These are phyloP conservation scores for Eutrema yunnanense DNA, from an alignment of 345 rosid species.

Conservation along the genomic window DNA sequence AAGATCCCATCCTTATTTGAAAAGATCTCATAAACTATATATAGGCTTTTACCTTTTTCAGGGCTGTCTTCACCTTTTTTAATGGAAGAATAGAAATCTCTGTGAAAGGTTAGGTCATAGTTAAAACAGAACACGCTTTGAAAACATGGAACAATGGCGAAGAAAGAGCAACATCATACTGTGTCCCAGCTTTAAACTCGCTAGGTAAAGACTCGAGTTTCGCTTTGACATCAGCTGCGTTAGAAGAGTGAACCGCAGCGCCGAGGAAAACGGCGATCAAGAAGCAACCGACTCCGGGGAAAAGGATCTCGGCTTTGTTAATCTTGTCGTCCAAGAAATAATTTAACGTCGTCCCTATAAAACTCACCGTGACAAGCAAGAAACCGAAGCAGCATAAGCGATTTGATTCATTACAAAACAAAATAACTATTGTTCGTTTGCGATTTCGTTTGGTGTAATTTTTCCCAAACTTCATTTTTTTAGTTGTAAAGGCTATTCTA, in stretches of 20 bases:
- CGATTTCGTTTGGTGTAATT: not conserved
- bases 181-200: constrained; percentile 22
- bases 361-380: not conserved
- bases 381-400: not conserved
- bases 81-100: constrained; percentile 22
- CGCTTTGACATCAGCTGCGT: constrained; percentile 59
- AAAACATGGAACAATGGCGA: not conserved
- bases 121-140: not conserved
- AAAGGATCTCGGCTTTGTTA: constrained; percentile 60
- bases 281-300: constrained; percentile 83
- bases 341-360: constrained; percentile 67
- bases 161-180: constrained; percentile 21
- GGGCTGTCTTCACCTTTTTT: constrained; percentile 15
- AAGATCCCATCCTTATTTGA: too few species aligned
- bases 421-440: not conserved
- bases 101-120: not conserved
- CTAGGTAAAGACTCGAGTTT: constrained; percentile 42
- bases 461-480: too few species aligned
- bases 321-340: constrained; percentile 80
- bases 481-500: too few species aligned
- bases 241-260: constrained; percentile 70
- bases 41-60: constrained; percentile 25
- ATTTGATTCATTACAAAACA: not conserved
- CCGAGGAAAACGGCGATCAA: constrained; percentile 72
- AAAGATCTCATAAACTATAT: not conserved